A percentile compares a stretch with the other conserved stretches of the same genome.
Evolutionary conservation across 169 alveolate species (phyloP).

Genomic region (Cryptosporidium baileyi): DNA sequence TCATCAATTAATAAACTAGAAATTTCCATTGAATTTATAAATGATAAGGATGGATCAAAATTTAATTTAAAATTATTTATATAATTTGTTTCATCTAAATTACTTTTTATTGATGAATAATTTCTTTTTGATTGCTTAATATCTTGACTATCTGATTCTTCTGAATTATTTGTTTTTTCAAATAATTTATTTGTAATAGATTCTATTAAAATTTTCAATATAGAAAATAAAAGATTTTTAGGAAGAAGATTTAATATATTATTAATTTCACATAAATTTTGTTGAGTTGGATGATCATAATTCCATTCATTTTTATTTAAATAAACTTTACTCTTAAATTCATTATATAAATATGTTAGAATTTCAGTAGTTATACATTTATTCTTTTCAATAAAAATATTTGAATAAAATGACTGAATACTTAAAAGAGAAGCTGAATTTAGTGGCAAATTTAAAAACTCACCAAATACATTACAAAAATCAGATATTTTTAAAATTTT

Average conservation of each 20-base stretch:
- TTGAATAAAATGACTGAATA: conserved; percentile 28
- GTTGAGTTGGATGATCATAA: not conserved
- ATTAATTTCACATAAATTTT: not conserved
- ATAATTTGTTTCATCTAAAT: not conserved
- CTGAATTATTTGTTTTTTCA: not conserved
- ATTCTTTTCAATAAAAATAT: not conserved
- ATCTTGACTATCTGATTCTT: not conserved
- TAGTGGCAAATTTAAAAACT: conserved; percentile 8
- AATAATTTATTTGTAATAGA: conserved; percentile 3
- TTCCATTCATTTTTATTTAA: not conserved
- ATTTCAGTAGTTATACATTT: conserved; percentile 4
- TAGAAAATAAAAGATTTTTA: not conserved
- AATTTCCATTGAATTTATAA: not conserved
- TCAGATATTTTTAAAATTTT: conserved; percentile 10
- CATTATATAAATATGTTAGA: not conserved
- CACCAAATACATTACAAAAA: conserved; percentile 15
- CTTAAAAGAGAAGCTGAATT: conserved; percentile 24
- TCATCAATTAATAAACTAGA: not conserved
- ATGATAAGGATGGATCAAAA: not conserved
- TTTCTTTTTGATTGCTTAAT: not conserved
- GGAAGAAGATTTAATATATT: not conserved
- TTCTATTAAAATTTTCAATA: not conserved
- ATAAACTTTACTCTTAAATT: not conserved
- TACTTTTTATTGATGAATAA: not conserved
- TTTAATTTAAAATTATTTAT: not conserved